Base-by-base conservation (phyloP, 331 rosid species). In the Dryas integrifolia region DNA sequence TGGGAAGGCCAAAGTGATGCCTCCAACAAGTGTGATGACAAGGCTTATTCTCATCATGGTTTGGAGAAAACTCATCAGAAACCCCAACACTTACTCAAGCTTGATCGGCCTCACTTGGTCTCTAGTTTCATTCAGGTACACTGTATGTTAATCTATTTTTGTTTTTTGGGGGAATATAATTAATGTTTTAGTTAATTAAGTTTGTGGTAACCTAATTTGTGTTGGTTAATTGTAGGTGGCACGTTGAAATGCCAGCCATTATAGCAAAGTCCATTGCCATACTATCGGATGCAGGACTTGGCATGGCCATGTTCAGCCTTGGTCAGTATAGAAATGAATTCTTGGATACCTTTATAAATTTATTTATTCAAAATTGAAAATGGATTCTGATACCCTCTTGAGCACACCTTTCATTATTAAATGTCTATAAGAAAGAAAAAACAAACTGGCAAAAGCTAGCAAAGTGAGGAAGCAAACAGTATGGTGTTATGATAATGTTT, bases 261-360 rank as follows among this genome's bases (percentile, higher is more conserved):
- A 85, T 92, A 59, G 90, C 96, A 0, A 85, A 89, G 75, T 92
- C 98, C 62, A 92, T 92, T 53, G 85, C 96, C 53, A 92, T 92
- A n/a, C 77, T 89, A 77, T 92, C 98, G 15, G 98, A 92, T 78
- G 98, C 98, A 21, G 98, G 96, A 58, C 96, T 92, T 51, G 97
- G 97, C 78, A 92, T 92, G 96, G 92, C 97, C 75, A 92, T 92
- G 96, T 89, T 89, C 82, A 92, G 97, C 82, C 97, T 92, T 5
- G 97, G 97, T 92, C 70, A 80, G 95, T 86, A 74, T 59, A 57
- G 41, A 43, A 58, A 21, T 21, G 72, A 7, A 21, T n/a, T 59
- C 65, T 9, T 7, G 13, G 72, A 51, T 41, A 7, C 7, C 51
- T 10, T 5, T 52, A 26, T 58, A 11, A 15, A 47, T 18, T 46